These are phyloP conservation scores for Boletellus sp. DNA, from an alignment of 768 basidiomycete species.

Conservation along the genomic window DNA sequence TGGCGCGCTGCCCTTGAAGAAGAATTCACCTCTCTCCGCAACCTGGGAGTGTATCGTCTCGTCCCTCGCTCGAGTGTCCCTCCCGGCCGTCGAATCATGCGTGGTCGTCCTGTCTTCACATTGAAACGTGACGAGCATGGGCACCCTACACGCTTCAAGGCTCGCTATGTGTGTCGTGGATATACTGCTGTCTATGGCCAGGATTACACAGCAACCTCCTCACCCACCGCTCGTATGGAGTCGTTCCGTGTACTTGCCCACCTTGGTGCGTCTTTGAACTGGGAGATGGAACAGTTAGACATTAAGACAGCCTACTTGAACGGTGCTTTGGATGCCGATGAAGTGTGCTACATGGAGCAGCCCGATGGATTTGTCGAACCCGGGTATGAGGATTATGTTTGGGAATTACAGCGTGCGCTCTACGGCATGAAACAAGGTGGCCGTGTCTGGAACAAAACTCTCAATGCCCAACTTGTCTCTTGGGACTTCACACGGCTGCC, in stretches of 20 bases:
- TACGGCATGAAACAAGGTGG: constrained; percentile 34
- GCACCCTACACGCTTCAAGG: constrained; percentile 30
- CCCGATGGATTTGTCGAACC: constrained; percentile 25
- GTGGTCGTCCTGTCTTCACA: constrained; percentile 26
- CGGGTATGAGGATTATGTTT: constrained; percentile 10
- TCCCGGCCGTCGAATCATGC: constrained; percentile 18
- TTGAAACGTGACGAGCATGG: constrained; percentile 22
- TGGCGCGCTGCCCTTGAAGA: constrained; percentile 23
- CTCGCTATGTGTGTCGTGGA: constrained; percentile 40
- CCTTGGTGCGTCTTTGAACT: constrained; percentile 32
- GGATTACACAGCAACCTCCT: constrained; percentile 42
- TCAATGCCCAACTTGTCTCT: constrained; percentile 25
- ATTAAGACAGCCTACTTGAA: constrained; percentile 41
- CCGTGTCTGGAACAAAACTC: constrained; percentile 32
- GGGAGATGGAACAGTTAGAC: constrained; percentile 39
- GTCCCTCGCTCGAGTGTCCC: constrained; percentile 18
- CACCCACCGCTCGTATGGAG: constrained; percentile 39
- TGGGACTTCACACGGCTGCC: constrained; percentile 31
- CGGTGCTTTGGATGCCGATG: constrained; percentile 28
- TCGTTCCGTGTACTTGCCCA: constrained; percentile 36
- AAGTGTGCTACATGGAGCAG: constrained; percentile 35
- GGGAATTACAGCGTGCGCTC: constrained; percentile 16
- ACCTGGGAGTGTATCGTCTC: constrained; percentile 17
- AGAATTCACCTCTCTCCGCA: constrained; percentile 12
- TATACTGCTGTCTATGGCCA: constrained; percentile 38